phyloP scores from a whole-genome alignment of 2,329 filamentous ascomycete species.

The Xylariaceae sp. region DNA sequence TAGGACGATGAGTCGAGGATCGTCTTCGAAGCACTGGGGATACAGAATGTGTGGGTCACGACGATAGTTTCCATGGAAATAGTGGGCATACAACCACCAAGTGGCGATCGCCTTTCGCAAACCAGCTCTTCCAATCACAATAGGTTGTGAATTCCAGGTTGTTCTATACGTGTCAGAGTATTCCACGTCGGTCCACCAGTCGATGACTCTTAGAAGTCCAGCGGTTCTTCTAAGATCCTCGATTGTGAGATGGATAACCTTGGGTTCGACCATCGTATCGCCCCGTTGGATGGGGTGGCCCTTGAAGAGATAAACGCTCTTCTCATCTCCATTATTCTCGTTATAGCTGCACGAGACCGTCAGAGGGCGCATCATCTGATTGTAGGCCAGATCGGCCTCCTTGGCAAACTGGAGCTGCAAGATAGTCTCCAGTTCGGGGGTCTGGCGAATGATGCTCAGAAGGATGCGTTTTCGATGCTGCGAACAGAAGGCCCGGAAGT shows the following conservation, averaged over 20 bases:
- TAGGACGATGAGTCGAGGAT: constrained; percentile 28
- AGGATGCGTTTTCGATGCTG: neutral
- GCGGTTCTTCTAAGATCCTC: too few species aligned
- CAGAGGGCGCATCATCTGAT: too few species aligned
- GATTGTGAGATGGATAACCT: too few species aligned
- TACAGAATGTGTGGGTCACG: constrained; percentile 2
- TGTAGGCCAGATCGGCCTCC: too few species aligned
- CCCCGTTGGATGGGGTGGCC: too few species aligned
- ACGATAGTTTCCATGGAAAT: constrained; percentile 44
- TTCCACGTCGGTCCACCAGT: constrained; percentile 34
- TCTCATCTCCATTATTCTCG: too few species aligned
- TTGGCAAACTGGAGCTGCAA: neutral
- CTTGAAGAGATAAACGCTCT: too few species aligned
- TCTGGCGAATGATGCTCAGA: neutral
- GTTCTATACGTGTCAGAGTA: too few species aligned
- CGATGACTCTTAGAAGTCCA: constrained; percentile 19
- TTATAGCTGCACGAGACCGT: too few species aligned
- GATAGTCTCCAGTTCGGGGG: neutral
- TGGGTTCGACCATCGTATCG: too few species aligned
- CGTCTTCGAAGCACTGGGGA: constrained; percentile 22
- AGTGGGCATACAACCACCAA: constrained; percentile 51
- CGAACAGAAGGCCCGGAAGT: neutral
- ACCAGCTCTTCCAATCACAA: constrained; percentile 42
- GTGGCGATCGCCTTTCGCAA: constrained; percentile 47
- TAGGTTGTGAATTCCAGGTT: constrained; percentile 37